Evolutionary conservation across 805 yeast species (phyloP), one percentile per base, ranked within the genome.

Genomic region (Lachancea cidri): DNA sequence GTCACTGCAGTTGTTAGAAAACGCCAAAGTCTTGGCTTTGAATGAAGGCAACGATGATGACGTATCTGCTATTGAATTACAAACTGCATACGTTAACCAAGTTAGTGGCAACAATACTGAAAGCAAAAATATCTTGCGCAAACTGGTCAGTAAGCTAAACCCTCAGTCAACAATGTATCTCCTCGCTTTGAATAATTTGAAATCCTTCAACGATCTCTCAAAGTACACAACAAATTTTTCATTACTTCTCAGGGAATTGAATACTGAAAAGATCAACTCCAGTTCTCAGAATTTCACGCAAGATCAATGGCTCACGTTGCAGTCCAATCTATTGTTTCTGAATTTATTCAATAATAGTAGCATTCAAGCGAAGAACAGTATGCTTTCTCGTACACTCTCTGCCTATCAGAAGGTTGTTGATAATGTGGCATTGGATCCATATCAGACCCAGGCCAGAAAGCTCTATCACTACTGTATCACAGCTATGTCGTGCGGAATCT

Each of bases 21-120:
- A 55, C 30, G 82, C 88, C 1, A 58, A 68, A 19, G 42, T 54
- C 1, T 48, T 67, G 37, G 73, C 74, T 18, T 67, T 64, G 17
- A 52, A 50, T 8, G 75, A 67, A 33, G 64, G 67, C 35, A 56
- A 59, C 15, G 62, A 60, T 20, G 70, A 67, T 8, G 85, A 80
- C 45, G 54, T 76, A n/a, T 67, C 74, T 22, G 83, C 91, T 17
- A 81, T 84, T 30, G 60, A 72, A 43, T 56, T 82, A 34, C 83
- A 84, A 48, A 67, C 67, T 32, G 77, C 86, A 2, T 83, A 73
- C 52, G 71, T 81, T 15, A 59, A 72, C 35, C 77, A 77, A 42
- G 33, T 65, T 4, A 37, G 55, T 22, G 74, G 74, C 3, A 55
- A 72, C 4, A 32, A 44, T 1, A 62, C 53, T 1, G 62, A 65